Evolutionary conservation across 768 basidiomycete species (phyloP), one percentile per base, ranked within the genome.

Genomic region (Termitomyces sp.): DNA sequence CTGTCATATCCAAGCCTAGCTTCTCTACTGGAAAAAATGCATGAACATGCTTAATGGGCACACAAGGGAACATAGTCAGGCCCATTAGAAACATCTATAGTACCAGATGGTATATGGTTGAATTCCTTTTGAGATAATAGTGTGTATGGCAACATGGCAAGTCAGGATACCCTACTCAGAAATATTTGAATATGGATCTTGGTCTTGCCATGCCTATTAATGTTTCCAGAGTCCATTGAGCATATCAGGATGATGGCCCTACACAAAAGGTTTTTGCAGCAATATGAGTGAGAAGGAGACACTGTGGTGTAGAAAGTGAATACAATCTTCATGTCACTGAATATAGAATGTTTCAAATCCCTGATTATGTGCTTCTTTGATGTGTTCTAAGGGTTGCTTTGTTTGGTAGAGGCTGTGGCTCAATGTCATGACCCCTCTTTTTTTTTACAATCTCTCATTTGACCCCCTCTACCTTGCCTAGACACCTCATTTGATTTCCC

Each of bases 361-460:
- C 1, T 29, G 32, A 29, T 60, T 47, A 43, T 60, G 37, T 17
- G 50, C 60, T 49, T 60, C 54, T 6, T 14, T 25, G 36, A 62
- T 53, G 17, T 62, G 37, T 20, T 53, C 8, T 1, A 36, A n/a
- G 6, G 54, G n/a, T 17, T 72, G 68, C 5, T 54, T 47, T 10
- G 62, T 57, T 36, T 73, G 76, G 31, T 68, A 60, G 1, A 76
- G 46, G 15, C 74, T 60, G 3, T 58, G 64, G 1, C 25, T 25
- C 25, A 25, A 25, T 25, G 25, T 25, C 25, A 25, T 25, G 25
- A 25, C 25, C 25, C 25, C 25, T 25, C 25, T 25, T 25, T 25
- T 25, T 25, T 25, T 25, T 25, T 25, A 25, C 25, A 25, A 25
- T 25, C 25, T 25, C 25, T 25, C 25, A 25, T 25, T 25, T 25